Conservation (phyloP, 164 flowering plant species). For the Umbellularia californica region DNA sequence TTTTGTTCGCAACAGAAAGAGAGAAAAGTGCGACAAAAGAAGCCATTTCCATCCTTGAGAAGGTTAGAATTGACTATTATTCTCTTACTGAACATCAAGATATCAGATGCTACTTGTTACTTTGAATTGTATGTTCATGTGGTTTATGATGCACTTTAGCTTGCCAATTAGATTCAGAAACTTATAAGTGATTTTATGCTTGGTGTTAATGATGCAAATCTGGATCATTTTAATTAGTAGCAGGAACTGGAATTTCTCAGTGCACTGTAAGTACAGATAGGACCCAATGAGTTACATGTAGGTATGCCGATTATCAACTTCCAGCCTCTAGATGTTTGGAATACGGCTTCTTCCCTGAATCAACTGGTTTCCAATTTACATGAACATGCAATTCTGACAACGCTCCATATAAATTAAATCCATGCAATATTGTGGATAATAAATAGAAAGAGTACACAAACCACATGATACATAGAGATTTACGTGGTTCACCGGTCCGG, state of each 20-base stretch:
- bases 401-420: too few species aligned
- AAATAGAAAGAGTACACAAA: too few species aligned
- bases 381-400: too few species aligned
- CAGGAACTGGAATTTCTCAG: not conserved
- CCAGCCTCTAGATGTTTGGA: too few species aligned
- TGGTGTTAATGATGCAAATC: not conserved
- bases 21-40: slow-evolving; percentile 98
- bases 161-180: not conserved
- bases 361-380: too few species aligned
- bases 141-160: not conserved
- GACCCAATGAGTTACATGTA: too few species aligned
- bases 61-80: slow-evolving; percentile 31
- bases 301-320: too few species aligned
- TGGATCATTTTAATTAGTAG: not conserved
- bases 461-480: too few species aligned
- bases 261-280: too few species aligned
- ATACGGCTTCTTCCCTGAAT: too few species aligned
- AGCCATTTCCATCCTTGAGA: slow-evolving; percentile 66
- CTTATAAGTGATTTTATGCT: not conserved
- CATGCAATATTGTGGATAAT: too few species aligned
- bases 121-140: not conserved
- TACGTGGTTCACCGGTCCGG: too few species aligned
- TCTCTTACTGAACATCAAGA: not conserved
- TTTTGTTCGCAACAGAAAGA: slow-evolving; percentile 48
- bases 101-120: not conserved